phyloP scores from a whole-genome alignment of 2,329 filamentous ascomycete species.

The Hypoxylon sp. region DNA sequence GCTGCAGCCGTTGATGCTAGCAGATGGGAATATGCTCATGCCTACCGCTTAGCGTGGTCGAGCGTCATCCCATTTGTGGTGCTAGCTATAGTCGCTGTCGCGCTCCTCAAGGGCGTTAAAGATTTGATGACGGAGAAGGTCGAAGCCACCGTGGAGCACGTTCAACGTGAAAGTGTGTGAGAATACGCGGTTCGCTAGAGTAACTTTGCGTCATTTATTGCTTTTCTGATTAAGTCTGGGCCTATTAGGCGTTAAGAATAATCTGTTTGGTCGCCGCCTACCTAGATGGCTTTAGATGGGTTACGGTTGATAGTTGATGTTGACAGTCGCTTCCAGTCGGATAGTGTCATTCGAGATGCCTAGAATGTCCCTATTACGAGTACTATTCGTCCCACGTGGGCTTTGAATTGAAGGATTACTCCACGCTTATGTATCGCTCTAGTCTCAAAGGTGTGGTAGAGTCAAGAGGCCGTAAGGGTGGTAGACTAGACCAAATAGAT shows the following conservation, averaged over 20 bases:
- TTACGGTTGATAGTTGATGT: background rate
- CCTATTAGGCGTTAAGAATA: background rate
- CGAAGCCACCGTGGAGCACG: slow-evolving; percentile 65
- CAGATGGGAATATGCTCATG: slow-evolving; percentile 62
- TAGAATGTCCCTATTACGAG: background rate
- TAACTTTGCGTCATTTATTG: background rate
- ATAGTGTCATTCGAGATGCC: background rate
- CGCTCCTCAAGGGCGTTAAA: slow-evolving; percentile 63
- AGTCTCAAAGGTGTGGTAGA: background rate
- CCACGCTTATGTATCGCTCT: background rate
- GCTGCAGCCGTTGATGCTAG: slow-evolving; percentile 59
- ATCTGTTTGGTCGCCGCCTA: background rate
- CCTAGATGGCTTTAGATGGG: slow-evolving; percentile 2
- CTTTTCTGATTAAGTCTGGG: background rate
- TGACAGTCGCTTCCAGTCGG: background rate
- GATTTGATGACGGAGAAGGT: slow-evolving; percentile 69
- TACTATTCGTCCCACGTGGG: background rate
- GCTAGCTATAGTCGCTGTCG: slow-evolving; percentile 62
- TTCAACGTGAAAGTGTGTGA: slow-evolving; percentile 26
- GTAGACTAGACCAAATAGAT: background rate
- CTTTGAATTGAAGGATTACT: background rate
- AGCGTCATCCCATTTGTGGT: slow-evolving; percentile 68
- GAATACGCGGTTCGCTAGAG: background rate
- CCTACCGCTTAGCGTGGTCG: slow-evolving; percentile 65
- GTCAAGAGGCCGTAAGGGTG: background rate